Percentiles rank a stretch among this genome's conserved stretches.
phyloP scores from a whole-genome alignment of 2,329 filamentous ascomycete genomes.

The Stromatinia cepivora region DNA sequence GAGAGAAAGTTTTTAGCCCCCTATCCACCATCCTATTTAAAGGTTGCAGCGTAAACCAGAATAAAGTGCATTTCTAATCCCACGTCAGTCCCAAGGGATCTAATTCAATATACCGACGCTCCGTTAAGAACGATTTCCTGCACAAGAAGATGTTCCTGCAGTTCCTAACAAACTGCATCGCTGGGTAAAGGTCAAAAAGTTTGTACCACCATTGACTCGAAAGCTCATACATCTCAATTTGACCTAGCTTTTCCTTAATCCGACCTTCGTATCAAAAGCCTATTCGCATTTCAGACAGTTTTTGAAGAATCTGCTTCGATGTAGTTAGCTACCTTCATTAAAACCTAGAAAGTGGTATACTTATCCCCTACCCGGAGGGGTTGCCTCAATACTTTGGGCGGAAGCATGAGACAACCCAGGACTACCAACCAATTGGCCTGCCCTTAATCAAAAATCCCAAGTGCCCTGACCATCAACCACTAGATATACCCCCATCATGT shows the following conservation, averaged over 20 bases:
- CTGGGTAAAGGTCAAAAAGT: slow-evolving; percentile 48
- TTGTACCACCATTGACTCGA: background rate
- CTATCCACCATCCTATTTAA: slow-evolving; percentile 39
- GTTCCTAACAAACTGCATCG: slow-evolving; percentile 71
- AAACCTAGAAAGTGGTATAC: slow-evolving; percentile 28
- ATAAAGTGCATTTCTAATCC: slow-evolving; percentile 41
- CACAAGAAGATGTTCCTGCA: slow-evolving; percentile 67
- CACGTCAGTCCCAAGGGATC: slow-evolving; percentile 28
- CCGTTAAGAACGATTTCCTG: slow-evolving; percentile 75
- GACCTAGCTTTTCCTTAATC: background rate
- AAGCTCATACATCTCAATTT: background rate
- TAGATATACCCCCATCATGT: slow-evolving; percentile 16
- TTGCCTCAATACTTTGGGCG: slow-evolving; percentile 30
- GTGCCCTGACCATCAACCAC: slow-evolving; percentile 12
- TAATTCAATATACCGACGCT: slow-evolving; percentile 64
- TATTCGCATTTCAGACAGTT: background rate
- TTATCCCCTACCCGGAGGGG: slow-evolving; percentile 42
- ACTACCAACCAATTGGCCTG: slow-evolving; percentile 39
- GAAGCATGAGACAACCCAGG: slow-evolving; percentile 38
- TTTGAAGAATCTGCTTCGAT: background rate
- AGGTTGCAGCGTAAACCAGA: slow-evolving; percentile 37
- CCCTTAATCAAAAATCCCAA: slow-evolving; percentile 25
- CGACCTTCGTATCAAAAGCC: too few relatives aligned
- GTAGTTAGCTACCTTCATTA: background rate
- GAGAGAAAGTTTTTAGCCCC: slow-evolving; percentile 41